Evolutionary conservation across 371 early-diverging fungal genomes (phyloP), one percentile per base, ranked within the genome.

Genomic region (Actinomortierella ambigua): DNA sequence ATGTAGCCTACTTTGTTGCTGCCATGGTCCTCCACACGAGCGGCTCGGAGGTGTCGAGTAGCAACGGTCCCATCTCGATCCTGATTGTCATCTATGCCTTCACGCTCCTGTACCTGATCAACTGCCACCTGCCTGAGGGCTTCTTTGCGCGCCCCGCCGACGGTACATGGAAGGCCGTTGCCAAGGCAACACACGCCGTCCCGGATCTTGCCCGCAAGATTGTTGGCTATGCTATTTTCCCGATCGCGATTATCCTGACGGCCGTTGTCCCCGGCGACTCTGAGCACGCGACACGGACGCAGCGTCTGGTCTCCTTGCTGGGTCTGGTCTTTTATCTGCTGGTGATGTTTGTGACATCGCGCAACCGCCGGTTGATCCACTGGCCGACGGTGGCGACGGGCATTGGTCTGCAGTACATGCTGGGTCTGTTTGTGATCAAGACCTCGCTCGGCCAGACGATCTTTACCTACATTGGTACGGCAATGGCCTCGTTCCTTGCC

Each of bases 391-490:
- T 95, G 17, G 71, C 82, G 23, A 79, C 82, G 51, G 94, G 92
- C 22, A 79, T 90, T 28, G 68, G 91, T 28, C 43, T 92, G 57
- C 95, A 96, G 76, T 90, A 88, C 78, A 52, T 92, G 39, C 61
- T 96, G 54, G 96, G 90, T 29, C 77, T 94, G 48, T 88, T 96
- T 68, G 92, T 95, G 22, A 83, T 95, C 67, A 84, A 87, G 55
- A 90, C 90, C n/a, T 65, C 73, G 27, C 82, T 88, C 55, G 96
- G 96, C n/a, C 80, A 85, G 55, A 84, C 86, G 68, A 81, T 94
- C 54, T 95, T 96, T 81, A 63, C 81, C 13, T 93, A 90, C 89
- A 48, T 90, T 15, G 85, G 94, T 42, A 68, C 47, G 0, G 79
- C 85, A 57, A 86, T 89, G 57, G 80, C 88, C 54, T 69, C 71